Conservation (phyloP, 2,329 filamentous ascomycete genomes). For the Sordariomycetes sp. region DNA sequence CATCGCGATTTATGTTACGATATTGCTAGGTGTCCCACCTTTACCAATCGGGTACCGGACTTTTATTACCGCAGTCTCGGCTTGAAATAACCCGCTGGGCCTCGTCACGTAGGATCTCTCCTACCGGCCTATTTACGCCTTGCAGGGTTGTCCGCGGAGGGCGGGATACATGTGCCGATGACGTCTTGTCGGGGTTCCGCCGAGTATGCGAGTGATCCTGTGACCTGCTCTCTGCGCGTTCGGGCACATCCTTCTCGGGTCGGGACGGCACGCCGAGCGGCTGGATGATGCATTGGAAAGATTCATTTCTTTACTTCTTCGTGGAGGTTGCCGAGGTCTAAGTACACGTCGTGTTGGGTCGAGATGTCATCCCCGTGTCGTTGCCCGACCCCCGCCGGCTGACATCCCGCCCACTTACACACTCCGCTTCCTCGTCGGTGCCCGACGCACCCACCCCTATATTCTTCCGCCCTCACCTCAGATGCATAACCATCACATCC, state of each 20-base stretch:
- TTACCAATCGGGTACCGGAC: too few species aligned
- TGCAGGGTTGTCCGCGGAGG: background rate
- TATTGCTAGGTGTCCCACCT: too few species aligned
- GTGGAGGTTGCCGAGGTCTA: too few species aligned
- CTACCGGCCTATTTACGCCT: background rate
- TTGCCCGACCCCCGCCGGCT: too few species aligned
- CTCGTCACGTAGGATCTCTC: background rate
- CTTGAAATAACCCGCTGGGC: background rate
- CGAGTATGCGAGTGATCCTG: background rate
- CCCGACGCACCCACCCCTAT: background rate
- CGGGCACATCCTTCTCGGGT: background rate
- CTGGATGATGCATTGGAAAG: background rate
- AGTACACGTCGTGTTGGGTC: too few species aligned
- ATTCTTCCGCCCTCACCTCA: conserved; percentile 37
- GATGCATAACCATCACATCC: conserved; percentile 71
- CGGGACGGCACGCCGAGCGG: background rate
- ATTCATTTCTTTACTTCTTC: too few species aligned
- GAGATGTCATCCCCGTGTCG: too few species aligned
- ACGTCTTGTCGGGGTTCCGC: background rate
- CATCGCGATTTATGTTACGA: too few species aligned
- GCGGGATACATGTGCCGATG: background rate
- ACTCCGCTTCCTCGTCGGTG: background rate
- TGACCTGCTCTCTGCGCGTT: background rate
- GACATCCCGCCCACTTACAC: too few species aligned
- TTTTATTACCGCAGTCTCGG: background rate